Evolutionary conservation across 2,329 filamentous ascomycete species (phyloP), one percentile per base, ranked within the genome.

Genomic region (Aspergillus chevalieri): DNA sequence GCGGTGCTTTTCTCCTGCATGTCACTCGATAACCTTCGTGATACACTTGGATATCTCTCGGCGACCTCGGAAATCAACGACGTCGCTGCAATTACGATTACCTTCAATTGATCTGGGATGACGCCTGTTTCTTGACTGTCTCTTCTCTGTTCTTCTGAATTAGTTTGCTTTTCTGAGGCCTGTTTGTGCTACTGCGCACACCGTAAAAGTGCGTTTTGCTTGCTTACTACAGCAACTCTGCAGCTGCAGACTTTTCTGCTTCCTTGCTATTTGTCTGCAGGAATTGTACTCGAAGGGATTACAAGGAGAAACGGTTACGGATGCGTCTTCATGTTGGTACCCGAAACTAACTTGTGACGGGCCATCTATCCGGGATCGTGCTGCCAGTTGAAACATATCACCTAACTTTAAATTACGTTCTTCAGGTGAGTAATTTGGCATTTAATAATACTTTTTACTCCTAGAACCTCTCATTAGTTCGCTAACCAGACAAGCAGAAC

Each of bases 401-500:
- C 9, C 34, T 38, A 22, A 22, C 4, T 22, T 22, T 1, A 5
- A 22, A 22, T 22, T 5, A 22, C 21, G 34, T 15, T n/a, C n/a
- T 19, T 2, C 5, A 38, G 34, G 17, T 38, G n/a, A n/a, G n/a
- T 38, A 8, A 5, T 19, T 17, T 38, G 6, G 34, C n/a, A 38
- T 17, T 38, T 3, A 38, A 38, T 9, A n/a, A 38, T 38, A n/a
- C 30, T 1, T 33, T 33, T 33, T 33, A 33, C 34, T 36, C 15
- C 14, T 36, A n/a, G 2, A 36, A n/a, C 34, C 6, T 17, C 21
- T 12, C 30, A 2, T 22, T 6, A 3, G 3, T 24, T 10, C 12
- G 17, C 47, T 49, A 26, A 47, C 19, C 7, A 24, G 33, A 26
- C 12, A 6, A n/a, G 9, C n/a, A 58, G 54, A 46, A 52, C 57